phyloP scores from a whole-genome alignment of 768 basidiomycete species.

The Boletales sp. region DNA sequence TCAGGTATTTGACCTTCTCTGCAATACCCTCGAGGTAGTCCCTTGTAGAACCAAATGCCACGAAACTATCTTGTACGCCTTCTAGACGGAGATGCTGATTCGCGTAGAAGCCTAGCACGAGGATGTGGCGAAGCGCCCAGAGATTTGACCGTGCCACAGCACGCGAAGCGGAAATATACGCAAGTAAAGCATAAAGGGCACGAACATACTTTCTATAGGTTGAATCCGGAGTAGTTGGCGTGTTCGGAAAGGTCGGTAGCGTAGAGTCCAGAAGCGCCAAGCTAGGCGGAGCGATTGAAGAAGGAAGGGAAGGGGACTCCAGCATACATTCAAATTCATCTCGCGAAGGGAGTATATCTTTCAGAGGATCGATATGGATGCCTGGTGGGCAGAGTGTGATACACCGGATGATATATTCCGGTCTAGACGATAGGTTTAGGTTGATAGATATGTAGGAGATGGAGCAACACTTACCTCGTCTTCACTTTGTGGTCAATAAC shows the following conservation, averaged over 20 bases:
- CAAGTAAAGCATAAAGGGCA: slow-evolving; percentile 51
- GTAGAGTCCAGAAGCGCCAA: slow-evolving; percentile 59
- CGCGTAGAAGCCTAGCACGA: slow-evolving; percentile 59
- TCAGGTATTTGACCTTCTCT: slow-evolving; percentile 46
- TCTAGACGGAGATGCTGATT: slow-evolving; percentile 58
- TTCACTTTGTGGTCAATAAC: slow-evolving; percentile 35
- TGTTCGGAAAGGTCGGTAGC: slow-evolving; percentile 42
- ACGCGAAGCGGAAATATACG: slow-evolving; percentile 55
- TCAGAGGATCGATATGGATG: slow-evolving; percentile 37
- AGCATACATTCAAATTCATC: slow-evolving; percentile 48
- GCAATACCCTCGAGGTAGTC: slow-evolving; percentile 37
- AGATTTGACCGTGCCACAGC: slow-evolving; percentile 53
- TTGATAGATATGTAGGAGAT: not conserved
- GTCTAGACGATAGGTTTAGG: slow-evolving; percentile 28
- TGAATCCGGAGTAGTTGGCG: slow-evolving; percentile 8
- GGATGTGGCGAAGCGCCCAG: slow-evolving; percentile 69
- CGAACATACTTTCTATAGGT: slow-evolving; percentile 52
- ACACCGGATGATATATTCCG: slow-evolving; percentile 43
- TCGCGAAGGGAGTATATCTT: slow-evolving; percentile 51
- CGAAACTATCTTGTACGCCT: slow-evolving; percentile 45
- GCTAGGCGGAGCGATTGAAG: slow-evolving; percentile 48
- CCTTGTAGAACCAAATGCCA: slow-evolving; percentile 23
- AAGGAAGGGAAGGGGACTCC: slow-evolving; percentile 35
- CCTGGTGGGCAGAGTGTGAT: slow-evolving; percentile 35
- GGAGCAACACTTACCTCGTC: slow-evolving; percentile 27